Percentiles rank a stretch among this genome's conserved stretches.
Evolutionary conservation across 805 yeast species (phyloP).

Genomic region (Yarrowia hollandica): DNA sequence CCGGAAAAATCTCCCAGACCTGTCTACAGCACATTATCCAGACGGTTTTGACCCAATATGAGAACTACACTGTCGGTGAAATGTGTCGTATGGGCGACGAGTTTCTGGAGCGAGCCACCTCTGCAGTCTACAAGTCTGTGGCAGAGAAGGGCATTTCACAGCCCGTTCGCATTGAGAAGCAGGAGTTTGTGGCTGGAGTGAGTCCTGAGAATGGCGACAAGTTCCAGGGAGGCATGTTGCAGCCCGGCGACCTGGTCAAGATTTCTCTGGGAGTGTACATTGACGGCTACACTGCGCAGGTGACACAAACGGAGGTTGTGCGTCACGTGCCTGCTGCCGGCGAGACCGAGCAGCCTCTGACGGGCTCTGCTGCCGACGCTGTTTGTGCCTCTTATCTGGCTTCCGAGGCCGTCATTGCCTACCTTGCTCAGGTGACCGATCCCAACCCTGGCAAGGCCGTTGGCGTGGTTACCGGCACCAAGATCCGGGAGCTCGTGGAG

Average conservation of each 20-base stretch:
- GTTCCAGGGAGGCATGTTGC: slow-evolving; percentile 49
- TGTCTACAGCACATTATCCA: slow-evolving; percentile 61
- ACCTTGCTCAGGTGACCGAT: slow-evolving; percentile 74
- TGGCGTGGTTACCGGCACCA: slow-evolving; percentile 58
- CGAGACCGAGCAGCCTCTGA: slow-evolving; percentile 70
- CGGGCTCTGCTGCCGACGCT: slow-evolving; percentile 87
- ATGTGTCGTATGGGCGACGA: slow-evolving; percentile 82
- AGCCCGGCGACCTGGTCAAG: slow-evolving; percentile 82
- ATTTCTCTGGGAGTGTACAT: slow-evolving; percentile 85
- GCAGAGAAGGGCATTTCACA: slow-evolving; percentile 86
- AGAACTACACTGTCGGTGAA: slow-evolving; percentile 47
- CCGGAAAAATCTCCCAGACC: slow-evolving; percentile 87
- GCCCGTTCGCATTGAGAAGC: slow-evolving; percentile 87
- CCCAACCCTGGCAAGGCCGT: slow-evolving; percentile 41
- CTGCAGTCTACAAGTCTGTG: slow-evolving; percentile 54
- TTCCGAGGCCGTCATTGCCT: slow-evolving; percentile 75
- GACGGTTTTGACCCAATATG: slow-evolving; percentile 30
- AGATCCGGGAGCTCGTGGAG: slow-evolving; percentile 76
- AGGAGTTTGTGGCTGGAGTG: slow-evolving; percentile 74
- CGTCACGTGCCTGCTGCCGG: slow-evolving; percentile 47
- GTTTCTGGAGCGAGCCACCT: slow-evolving; percentile 60
- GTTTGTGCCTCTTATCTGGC: slow-evolving; percentile 87
- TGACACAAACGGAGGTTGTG: slow-evolving; percentile 83
- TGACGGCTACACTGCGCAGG: slow-evolving; percentile 90
- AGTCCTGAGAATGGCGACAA: slow-evolving; percentile 64